These are phyloP conservation scores for Eudorina sp. DNA, from an alignment of 139 green algal genomes.

Conservation along the genomic window DNA sequence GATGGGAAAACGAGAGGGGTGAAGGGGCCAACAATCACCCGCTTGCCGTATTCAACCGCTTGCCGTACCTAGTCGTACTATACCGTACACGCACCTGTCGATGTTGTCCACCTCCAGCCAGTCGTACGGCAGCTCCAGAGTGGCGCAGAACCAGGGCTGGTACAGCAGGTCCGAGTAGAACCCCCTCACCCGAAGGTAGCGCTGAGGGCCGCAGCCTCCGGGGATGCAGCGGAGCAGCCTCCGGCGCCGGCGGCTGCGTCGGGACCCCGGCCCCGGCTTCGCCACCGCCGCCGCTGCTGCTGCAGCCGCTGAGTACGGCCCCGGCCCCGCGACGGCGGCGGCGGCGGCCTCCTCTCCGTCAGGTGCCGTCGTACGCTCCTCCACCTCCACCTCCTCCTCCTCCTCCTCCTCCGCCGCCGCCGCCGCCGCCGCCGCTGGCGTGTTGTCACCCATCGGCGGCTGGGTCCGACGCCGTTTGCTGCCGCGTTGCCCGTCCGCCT, in stretches of 20 bases:
- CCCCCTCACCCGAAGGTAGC: slow-evolving; percentile 36
- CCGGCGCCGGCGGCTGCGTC: neutral
- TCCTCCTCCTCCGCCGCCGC: neutral
- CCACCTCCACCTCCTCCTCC: neutral
- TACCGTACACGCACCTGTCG: slow-evolving; percentile 70
- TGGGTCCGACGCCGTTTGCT: neutral
- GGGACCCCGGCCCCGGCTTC: neutral
- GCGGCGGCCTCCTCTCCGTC: neutral
- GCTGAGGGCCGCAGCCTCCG: slow-evolving; percentile 12
- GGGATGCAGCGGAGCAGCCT: neutral
- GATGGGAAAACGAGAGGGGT: too few species aligned
- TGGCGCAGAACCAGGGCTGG: slow-evolving; percentile 89
- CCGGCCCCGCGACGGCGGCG: neutral
- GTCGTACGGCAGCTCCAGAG: slow-evolving; percentile 63
- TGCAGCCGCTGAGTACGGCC: neutral
- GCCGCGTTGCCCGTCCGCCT: neutral
- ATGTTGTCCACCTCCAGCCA: slow-evolving; percentile 93
- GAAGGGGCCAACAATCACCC: too few species aligned
- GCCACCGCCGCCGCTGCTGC: neutral
- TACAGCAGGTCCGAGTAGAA: slow-evolving; percentile 88
- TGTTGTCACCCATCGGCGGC: neutral
- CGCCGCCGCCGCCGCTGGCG: neutral
- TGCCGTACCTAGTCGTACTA: too few species aligned
- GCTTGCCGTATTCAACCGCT: too few species aligned
- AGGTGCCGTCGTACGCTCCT: neutral